Evolutionary conservation across 192 early-diverging fungal genomes (phyloP).

Genomic region (Thamnidium elegans): DNA sequence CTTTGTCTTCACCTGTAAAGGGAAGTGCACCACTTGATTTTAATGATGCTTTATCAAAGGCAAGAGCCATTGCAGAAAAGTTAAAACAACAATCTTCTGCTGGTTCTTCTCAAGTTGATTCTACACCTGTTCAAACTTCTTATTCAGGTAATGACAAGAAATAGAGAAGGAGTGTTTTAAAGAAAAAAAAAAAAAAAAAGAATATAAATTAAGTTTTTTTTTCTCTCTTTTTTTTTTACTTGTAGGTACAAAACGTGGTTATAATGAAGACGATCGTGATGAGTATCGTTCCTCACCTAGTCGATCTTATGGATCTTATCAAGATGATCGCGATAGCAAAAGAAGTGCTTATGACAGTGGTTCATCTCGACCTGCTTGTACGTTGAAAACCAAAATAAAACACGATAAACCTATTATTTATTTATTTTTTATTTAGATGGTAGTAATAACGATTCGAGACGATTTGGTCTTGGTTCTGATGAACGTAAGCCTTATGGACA

Average conservation of each 20-base stretch:
- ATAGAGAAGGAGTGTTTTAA: not conserved
- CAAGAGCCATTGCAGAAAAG: slow-evolving; percentile 76
- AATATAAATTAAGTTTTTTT: too few relatives aligned
- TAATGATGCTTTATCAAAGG: slow-evolving; percentile 67
- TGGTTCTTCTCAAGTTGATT: slow-evolving; percentile 15
- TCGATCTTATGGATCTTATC: slow-evolving; percentile 22
- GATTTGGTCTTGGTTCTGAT: slow-evolving; percentile 40
- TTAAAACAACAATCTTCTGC: slow-evolving; percentile 44
- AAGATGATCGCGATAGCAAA: slow-evolving; percentile 33
- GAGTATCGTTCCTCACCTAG: slow-evolving; percentile 10
- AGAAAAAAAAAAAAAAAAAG: too few relatives aligned
- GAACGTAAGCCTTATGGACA: slow-evolving; percentile 29
- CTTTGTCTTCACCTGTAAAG: slow-evolving; percentile 21
- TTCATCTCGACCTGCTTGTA: slow-evolving; percentile 22
- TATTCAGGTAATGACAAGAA: not conserved
- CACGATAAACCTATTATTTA: not conserved
- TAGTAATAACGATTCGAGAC: slow-evolving; percentile 26
- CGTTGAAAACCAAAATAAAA: not conserved
- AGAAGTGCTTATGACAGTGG: slow-evolving; percentile 43
- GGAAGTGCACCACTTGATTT: slow-evolving; percentile 51
- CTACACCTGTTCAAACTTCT: slow-evolving; percentile 4
- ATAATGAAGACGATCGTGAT: slow-evolving; percentile 25
- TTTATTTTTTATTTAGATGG: not conserved
- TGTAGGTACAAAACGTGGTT: slow-evolving; percentile 23
- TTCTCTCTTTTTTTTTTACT: not conserved